These are phyloP conservation scores for Rhodamnia rubescens DNA, from an alignment of 345 rosid species.

Conservation along the genomic window DNA sequence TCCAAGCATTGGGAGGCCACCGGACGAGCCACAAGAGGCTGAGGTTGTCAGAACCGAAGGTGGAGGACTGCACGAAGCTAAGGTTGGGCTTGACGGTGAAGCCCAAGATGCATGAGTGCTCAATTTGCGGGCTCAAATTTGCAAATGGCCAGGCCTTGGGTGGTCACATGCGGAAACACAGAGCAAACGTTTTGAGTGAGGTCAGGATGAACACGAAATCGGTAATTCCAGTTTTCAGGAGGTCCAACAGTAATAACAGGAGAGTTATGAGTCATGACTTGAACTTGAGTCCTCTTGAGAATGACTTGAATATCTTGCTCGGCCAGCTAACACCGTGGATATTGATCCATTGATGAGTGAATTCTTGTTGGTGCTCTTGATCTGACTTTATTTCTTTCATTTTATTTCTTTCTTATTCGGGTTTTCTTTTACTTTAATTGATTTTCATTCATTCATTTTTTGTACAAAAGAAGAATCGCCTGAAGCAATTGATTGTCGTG, in stretches of 20 bases:
- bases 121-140: slow-evolving; percentile 1
- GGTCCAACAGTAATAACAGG: not conserved
- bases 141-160: slow-evolving; percentile 13
- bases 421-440: not conserved
- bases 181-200: not conserved
- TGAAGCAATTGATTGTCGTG: not conserved
- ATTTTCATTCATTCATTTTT: not conserved
- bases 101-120: slow-evolving; percentile 12
- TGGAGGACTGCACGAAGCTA: not conserved
- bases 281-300: slow-evolving; percentile 9
- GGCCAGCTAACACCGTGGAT: slow-evolving; percentile 4
- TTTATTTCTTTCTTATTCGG: not conserved
- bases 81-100: not conserved
- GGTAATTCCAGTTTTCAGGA: not conserved
- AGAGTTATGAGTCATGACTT: slow-evolving; percentile 1
- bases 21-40: slow-evolving; percentile 33
- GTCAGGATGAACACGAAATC: not conserved
- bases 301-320: slow-evolving; percentile 6
- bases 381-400: not conserved
- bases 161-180: slow-evolving; percentile 6
- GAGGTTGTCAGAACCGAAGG: not conserved
- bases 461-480: not conserved
- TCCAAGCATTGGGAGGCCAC: slow-evolving; percentile 40
- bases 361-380: not conserved
- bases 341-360: not conserved